A percentile compares a stretch with the other conserved stretches of the same genome.
Conservation (phyloP, 2,329 filamentous ascomycete species). For the Aspergillus quadrilineatus region DNA sequence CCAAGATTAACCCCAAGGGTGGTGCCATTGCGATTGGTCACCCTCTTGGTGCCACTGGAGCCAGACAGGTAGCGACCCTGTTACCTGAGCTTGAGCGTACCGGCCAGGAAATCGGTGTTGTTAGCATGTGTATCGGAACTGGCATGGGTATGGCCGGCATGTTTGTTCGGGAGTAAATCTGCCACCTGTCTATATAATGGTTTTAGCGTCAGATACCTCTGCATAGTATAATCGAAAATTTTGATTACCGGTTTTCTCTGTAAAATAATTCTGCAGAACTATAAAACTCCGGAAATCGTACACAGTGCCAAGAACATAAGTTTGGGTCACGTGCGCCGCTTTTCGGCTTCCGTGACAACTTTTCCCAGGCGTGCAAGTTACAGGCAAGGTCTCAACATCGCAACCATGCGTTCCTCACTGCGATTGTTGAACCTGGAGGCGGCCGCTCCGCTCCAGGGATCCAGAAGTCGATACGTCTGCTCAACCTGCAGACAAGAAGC, state of each 20-base stretch:
- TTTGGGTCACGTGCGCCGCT: conserved; percentile 27
- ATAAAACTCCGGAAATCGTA: neutral
- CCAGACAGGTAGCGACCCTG: conserved; percentile 74
- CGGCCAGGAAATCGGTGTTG: conserved; percentile 73
- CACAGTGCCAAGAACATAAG: conserved; percentile 11
- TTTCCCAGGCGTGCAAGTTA: conserved; percentile 11
- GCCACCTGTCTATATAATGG: conserved; percentile 13
- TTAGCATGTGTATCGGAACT: conserved; percentile 87
- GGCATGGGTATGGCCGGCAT: conserved; percentile 74
- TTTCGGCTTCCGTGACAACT: conserved; percentile 21
- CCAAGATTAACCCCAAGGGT: conserved; percentile 84
- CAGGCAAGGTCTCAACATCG: conserved; percentile 11
- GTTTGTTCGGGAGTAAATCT: conserved; percentile 61
- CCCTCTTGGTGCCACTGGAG: conserved; percentile 84
- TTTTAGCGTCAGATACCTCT: conserved; percentile 22
- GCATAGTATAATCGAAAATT: conserved; percentile 14
- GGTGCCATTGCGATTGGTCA: conserved; percentile 94
- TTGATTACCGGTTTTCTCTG: neutral
- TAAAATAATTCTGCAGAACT: neutral
- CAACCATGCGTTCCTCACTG: conserved; percentile 40
- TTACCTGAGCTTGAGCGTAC: conserved; percentile 66
- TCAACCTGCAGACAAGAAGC: conserved; percentile 41
- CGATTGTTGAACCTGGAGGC: conserved; percentile 40
- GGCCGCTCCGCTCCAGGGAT: conserved; percentile 24
- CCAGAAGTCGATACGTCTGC: conserved; percentile 38